Evolutionary conservation across 2,329 filamentous ascomycete species (phyloP), one percentile per base, ranked within the genome.

Genomic region (Paecilomyces variotii): DNA sequence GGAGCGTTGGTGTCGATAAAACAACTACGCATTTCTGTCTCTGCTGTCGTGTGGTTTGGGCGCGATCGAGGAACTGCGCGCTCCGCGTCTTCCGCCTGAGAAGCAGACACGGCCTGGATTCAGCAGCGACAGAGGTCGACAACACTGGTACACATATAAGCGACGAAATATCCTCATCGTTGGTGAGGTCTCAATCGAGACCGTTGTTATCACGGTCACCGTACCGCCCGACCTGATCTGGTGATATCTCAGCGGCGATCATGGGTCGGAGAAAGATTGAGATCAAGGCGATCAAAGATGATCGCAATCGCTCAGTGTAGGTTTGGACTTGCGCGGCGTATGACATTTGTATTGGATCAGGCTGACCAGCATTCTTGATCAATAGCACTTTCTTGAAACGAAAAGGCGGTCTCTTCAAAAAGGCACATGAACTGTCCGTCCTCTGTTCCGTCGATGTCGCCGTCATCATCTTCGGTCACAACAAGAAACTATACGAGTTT

Each of bases 201-300:
- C 39, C 39, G 39, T 45, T 45, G 39, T 19, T 7, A 45, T 7
- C 19, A 55, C 53, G 57, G 52, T 58, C 45, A 45, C 4, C 39
- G 2, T 35, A 32, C 49, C 39, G 39, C 57, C 57, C 27, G 27
- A 54, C 24, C 28, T 9, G 28, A 54, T 54, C 53, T 19, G 53
- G 25, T 32, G 28, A 30, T 12, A 34, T 27, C 19, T 26, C 34
- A 45, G 30, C 26, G 25, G 55, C 63, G 70, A 78, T 62, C 57
- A 99, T 99, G 94, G 94, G 94, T 76, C 88, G 94, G 77, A 87
- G 94, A 84, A 99, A 99, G 86, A 99, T 99, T 74, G 94, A 97
- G 81, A 97, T 99, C 82, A 97, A 97, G 80, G 91, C 93, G 68
- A 97, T 97, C 83, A 97, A 96, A 79, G 92, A 97, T 86, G 92